Evolutionary conservation across 306 rosid genomes (phyloP).

Genomic region (Oxytropis ochrocephala): DNA sequence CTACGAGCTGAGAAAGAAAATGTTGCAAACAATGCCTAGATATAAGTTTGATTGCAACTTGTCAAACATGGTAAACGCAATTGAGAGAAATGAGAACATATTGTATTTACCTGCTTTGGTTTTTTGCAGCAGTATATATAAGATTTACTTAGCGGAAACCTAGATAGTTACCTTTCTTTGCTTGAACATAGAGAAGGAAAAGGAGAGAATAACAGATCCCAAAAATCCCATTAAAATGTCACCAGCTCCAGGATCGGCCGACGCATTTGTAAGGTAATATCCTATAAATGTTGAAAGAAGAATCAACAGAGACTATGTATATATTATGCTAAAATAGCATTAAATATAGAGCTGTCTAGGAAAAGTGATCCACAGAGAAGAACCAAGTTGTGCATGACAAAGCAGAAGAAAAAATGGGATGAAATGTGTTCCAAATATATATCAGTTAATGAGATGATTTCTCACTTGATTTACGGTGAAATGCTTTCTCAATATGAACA

Average conservation of each 20-base stretch:
- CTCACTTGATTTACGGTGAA: not conserved
- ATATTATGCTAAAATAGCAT: not conserved
- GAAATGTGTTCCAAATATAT: not conserved
- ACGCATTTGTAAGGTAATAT: constrained; percentile 68
- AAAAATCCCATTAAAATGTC: constrained; percentile 92
- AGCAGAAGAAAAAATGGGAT: not conserved
- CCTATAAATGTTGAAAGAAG: constrained; percentile 39
- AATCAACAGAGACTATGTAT: not conserved
- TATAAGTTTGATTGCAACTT: too few relatives aligned
- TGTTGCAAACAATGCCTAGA: not conserved
- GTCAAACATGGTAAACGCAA: not conserved
- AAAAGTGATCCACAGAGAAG: not conserved
- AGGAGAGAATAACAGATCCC: constrained; percentile 95
- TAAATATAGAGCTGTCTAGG: not conserved
- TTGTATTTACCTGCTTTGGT: not conserved
- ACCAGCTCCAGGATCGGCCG: constrained; percentile 93
- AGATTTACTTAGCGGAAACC: not conserved
- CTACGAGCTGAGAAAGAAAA: not conserved
- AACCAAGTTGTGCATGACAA: not conserved
- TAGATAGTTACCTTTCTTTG: constrained; percentile 73
- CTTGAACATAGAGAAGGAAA: constrained; percentile 95
- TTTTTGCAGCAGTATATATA: not conserved
- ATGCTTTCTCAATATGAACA: not conserved
- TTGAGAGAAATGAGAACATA: not conserved
- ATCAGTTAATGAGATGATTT: not conserved